Base-by-base conservation (phyloP, 352 stramenopile genomes). In the Pilasporangium apinafurcum region DNA sequence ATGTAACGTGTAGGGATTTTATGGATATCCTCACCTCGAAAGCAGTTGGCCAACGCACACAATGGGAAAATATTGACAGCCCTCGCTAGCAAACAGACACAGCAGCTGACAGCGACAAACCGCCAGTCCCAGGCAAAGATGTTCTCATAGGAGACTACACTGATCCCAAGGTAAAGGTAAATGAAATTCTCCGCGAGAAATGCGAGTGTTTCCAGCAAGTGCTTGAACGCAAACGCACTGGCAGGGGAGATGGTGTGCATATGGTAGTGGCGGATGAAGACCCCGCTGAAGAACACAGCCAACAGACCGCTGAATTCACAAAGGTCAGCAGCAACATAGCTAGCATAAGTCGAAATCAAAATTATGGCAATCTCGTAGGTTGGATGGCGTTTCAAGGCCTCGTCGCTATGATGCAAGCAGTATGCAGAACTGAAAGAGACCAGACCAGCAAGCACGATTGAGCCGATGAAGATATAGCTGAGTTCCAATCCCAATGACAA, bases 241-340 rank as follows among this genome's bases (percentile, higher is more conserved):
- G 43, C 53, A 21, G 59, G 56, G 17, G 57, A 69, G 28, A 76
- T 68, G 58, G 58, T 76, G 44, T 71, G 62, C 49, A 72, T 51
- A 50, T 76, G 65, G 40, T 76, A 76, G 40, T 76, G 65, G 6
- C 65, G 65, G 20, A 76, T 76, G 26, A 77, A 65, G 14, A 75
- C 59, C 24, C 65, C 86, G 17, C 66, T 85, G 45, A 95, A 92
- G 22, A 95, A 71, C 31, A 95, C 86, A 2, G 78, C 82, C 14
- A 96, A 78, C 44, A 95, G 87, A 14, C 86, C 83, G 32, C 62
- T 79, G 10, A 81, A 48, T 20, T 66, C 37, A 26, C 51, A 65
- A 5, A 64, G 24, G 24, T 77, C 56, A 13, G 39, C 59, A 0
- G 66, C 50, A 28, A 83, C 39, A 39, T 74, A 71, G 39, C 56